Evolutionary conservation across 2,329 filamentous ascomycete species (phyloP).

Genomic region (Gaeumannomyces sp.): DNA sequence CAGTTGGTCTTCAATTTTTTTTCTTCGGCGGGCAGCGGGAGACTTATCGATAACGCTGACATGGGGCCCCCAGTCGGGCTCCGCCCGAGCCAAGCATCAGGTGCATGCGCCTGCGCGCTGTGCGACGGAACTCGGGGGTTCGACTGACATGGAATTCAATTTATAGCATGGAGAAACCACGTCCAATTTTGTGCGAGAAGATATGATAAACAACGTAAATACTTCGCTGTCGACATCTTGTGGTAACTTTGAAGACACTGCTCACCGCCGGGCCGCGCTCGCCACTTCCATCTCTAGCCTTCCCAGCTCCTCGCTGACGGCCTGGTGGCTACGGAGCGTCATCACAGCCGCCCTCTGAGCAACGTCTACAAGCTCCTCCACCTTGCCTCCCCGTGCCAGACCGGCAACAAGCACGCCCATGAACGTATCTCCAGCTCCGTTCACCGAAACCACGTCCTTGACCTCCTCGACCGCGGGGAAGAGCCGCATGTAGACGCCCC

Average conservation of each 20-base stretch:
- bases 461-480: constrained; percentile 64
- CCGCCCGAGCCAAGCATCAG: too few relatives aligned
- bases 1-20: constrained; percentile 2
- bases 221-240: neutral
- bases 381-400: constrained; percentile 52
- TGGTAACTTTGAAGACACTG: neutral
- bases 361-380: constrained; percentile 62
- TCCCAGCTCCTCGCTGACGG: constrained; percentile 43
- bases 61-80: too few relatives aligned
- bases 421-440: constrained; percentile 92
- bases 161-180: neutral
- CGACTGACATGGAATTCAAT: too few relatives aligned
- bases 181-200: neutral
- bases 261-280: constrained; percentile 12
- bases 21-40: neutral
- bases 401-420: constrained; percentile 79
- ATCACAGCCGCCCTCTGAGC: constrained; percentile 77
- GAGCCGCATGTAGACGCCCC: constrained; percentile 76
- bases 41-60: constrained; percentile 6
- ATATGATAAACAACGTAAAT: neutral
- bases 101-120: too few relatives aligned
- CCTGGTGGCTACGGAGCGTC: constrained; percentile 68
- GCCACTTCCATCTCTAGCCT: constrained; percentile 18
- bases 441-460: constrained; percentile 75
- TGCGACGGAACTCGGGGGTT: too few relatives aligned